Percentiles rank a stretch among this genome's conserved stretches.
These are phyloP conservation scores for Candida boleticola DNA, from an alignment of 805 yeast genomes.

Conservation along the genomic window DNA sequence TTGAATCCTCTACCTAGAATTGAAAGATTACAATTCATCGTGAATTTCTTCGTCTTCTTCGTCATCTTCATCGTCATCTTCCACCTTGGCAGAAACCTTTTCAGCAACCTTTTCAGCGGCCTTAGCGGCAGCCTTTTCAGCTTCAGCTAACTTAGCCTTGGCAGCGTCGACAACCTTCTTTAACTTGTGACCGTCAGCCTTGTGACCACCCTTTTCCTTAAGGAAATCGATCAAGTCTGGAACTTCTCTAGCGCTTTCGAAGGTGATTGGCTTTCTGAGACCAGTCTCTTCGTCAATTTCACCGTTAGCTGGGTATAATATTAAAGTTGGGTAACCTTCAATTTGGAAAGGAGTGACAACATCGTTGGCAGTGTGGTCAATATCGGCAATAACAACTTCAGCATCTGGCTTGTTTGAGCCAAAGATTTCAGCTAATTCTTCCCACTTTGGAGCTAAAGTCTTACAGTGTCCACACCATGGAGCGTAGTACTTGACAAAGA, in stretches of 20 bases:
- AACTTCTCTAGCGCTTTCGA: conserved; percentile 69
- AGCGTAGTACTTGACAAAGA: conserved; percentile 88
- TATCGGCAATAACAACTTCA: conserved; percentile 73
- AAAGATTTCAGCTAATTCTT: conserved; percentile 76
- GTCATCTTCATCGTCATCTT: conserved; percentile 8
- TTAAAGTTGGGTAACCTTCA: conserved; percentile 89
- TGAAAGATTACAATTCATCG: conserved; percentile 9
- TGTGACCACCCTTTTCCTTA: conserved; percentile 61
- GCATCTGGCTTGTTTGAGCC: conserved; percentile 45
- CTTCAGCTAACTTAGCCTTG: conserved; percentile 22
- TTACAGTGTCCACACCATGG: conserved; percentile 99
- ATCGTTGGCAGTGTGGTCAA: conserved; percentile 90
- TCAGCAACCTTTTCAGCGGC: conserved; percentile 23
- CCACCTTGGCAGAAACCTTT: conserved; percentile 9
- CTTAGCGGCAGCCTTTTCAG: conserved; percentile 26
- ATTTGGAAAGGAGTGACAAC: conserved; percentile 66
- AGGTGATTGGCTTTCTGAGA: conserved; percentile 54
- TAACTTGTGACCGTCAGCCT: conserved; percentile 50
- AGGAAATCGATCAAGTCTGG: conserved; percentile 71
- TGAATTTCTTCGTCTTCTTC: conserved; percentile 4
- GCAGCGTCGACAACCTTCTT: conserved; percentile 10
- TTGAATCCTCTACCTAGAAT: too few relatives aligned
- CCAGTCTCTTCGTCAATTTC: conserved; percentile 41
- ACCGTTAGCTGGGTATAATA: conserved; percentile 79
- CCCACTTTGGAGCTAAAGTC: conserved; percentile 83